Conservation (phyloP, 768 basidiomycete species). For the Psilocybe azurescens region DNA sequence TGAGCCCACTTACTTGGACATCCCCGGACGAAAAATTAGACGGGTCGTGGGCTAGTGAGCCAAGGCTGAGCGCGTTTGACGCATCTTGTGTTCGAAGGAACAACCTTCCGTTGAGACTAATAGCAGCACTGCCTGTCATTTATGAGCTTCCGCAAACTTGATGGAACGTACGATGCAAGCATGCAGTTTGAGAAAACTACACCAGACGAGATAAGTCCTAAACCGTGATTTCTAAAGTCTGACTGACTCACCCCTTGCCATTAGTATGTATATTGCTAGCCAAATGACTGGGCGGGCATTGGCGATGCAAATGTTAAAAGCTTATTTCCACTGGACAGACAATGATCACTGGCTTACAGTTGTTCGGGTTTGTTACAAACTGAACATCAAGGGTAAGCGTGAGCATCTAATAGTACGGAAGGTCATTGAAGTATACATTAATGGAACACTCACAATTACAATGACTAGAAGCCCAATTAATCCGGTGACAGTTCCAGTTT, state of each 20-base stretch:
- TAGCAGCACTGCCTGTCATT: neutral
- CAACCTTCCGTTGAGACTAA: neutral
- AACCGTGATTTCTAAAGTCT: neutral
- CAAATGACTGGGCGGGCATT: neutral
- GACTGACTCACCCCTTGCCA: neutral
- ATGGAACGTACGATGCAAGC: conserved; percentile 6
- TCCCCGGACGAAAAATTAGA: neutral
- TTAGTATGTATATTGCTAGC: neutral
- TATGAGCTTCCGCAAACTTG: neutral
- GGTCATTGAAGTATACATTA: neutral
- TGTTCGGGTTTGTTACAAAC: neutral
- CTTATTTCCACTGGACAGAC: neutral
- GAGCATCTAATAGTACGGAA: neutral
- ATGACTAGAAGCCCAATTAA: neutral
- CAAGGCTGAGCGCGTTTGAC: neutral
- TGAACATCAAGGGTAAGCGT: neutral
- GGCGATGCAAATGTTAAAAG: neutral
- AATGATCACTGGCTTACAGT: neutral
- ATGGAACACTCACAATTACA: neutral
- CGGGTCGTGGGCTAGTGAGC: neutral
- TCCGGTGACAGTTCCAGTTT: neutral
- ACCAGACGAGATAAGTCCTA: neutral
- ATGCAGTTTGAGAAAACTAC: conserved; percentile 12
- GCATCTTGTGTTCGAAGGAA: neutral
- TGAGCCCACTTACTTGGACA: neutral